phyloP scores from a whole-genome alignment of 2,329 filamentous ascomycete species.

The Alternaria sp. region DNA sequence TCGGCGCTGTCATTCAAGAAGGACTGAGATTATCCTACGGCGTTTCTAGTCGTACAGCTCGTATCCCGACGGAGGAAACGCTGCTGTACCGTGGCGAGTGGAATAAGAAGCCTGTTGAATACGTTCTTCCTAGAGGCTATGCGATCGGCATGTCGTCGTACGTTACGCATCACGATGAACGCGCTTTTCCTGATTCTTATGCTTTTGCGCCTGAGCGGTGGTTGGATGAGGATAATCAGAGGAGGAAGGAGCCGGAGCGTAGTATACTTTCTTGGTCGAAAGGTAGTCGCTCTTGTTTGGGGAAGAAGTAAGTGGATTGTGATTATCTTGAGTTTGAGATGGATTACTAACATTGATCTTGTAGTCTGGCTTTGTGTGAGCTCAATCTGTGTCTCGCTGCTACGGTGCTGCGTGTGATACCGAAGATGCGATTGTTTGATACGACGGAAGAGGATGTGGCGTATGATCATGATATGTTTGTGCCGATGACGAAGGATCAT shows the following conservation, averaged over 20 bases:
- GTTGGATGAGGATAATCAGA: constrained; percentile 33
- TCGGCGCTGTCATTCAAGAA: constrained; percentile 42
- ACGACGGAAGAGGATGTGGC: constrained; percentile 28
- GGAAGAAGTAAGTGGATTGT: constrained; percentile 38
- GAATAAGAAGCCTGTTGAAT: constrained; percentile 28
- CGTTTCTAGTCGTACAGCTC: constrained; percentile 33
- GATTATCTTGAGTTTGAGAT: background rate
- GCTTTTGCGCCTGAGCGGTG: constrained; percentile 40
- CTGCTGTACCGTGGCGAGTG: constrained; percentile 33
- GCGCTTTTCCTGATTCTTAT: constrained; percentile 30
- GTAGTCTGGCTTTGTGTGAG: constrained; percentile 31
- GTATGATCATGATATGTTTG: constrained; percentile 37
- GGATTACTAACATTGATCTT: background rate
- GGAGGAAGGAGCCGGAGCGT: constrained; percentile 33
- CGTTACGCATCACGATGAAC: constrained; percentile 33
- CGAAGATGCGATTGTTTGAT: constrained; percentile 30
- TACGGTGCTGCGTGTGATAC: constrained; percentile 28
- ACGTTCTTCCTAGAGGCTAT: constrained; percentile 30
- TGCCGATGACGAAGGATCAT: constrained; percentile 33
- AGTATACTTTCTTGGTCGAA: constrained; percentile 41
- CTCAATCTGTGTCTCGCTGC: constrained; percentile 29
- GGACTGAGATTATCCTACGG: constrained; percentile 38
- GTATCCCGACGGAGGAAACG: constrained; percentile 31
- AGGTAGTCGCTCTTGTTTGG: constrained; percentile 40
- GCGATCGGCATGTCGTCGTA: constrained; percentile 36